Evolutionary conservation across 495 filamentous ascomycete genomes (phyloP), one percentile per base, ranked within the genome.

Genomic region (Talaromyces trachyspermus): DNA sequence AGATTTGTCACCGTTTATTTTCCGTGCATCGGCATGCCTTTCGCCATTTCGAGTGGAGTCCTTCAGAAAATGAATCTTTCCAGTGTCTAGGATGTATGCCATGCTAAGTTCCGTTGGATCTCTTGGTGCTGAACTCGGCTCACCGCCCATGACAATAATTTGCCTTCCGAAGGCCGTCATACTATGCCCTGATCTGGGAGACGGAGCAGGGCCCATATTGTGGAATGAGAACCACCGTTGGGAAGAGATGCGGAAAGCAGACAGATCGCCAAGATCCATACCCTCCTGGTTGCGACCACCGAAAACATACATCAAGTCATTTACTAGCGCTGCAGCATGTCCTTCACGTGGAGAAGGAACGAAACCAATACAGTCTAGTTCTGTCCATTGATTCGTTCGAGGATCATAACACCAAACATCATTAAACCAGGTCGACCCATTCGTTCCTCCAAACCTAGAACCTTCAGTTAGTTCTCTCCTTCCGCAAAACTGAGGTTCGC

Each of bases 251-350:
- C 90, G 80, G 67, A 99, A 99, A 2, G 94, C 92, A 1, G 94
- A 91, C 38, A 99, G 66, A 62, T 99, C 94, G 17, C 92, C 94
- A 15, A 97, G 68, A 59, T 97, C 94, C 22, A 80, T 74, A 0
- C 94, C 94, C 42, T 95, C 88, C 56, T 95, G 86, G 4, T 86
- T 95, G 37, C 94, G 83, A n/a, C 94, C 94, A 51, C 94, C 94
- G 60, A 99, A 99, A 47, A 97, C 85, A 64, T 99, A 99, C 94
- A 99, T 99, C 43, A 95, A 90, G 56, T 97, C 94, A 56, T 86
- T 84, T 37, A 97, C 91, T 8, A 99, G 67, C 5, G 94, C 83
- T 17, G 91, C 85, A 12, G 94, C 89, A 61, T 99, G 94, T 3
- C 94, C 94, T 75, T 99, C 94, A 38, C 94, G 79, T 9, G 89